Evolutionary conservation across 2,329 filamentous ascomycete species (phyloP).

Genomic region (Botrytis sinoallii): DNA sequence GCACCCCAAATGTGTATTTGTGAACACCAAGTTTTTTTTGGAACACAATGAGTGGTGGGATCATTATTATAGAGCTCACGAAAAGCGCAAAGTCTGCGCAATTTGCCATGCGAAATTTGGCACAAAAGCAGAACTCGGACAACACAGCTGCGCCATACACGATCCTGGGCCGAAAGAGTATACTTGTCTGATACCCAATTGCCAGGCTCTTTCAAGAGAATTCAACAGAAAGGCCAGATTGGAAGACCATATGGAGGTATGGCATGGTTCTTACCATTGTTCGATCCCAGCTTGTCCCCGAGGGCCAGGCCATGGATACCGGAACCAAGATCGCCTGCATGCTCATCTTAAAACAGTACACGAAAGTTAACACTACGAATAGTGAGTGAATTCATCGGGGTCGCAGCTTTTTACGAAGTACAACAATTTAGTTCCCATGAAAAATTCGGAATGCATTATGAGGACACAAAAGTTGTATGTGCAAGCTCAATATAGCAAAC

Average conservation of each 20-base stretch:
- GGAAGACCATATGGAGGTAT: background rate
- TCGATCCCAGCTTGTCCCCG: fast-evolving
- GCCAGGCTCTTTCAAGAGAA: fast-evolving
- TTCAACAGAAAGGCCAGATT: background rate
- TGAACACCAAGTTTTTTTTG: too few species aligned
- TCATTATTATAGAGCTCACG: background rate
- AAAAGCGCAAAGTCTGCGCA: fast-evolving
- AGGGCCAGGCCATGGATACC: background rate
- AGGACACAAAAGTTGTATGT: background rate
- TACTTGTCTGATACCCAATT: background rate
- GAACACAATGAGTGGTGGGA: too few species aligned
- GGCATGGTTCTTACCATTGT: background rate
- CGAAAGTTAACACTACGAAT: fast-evolving
- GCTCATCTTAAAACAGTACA: background rate
- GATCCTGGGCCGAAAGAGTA: fast-evolving
- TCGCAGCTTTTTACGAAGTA: background rate
- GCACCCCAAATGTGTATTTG: too few species aligned
- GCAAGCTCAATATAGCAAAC: background rate
- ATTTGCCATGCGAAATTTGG: background rate
- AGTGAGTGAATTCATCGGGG: background rate
- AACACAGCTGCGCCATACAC: background rate
- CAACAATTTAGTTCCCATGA: background rate
- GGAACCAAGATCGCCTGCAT: fast-evolving
- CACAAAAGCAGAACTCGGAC: fast-evolving
- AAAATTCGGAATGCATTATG: background rate